Conservation (phyloP, 192 early-diverging fungal genomes). For the Bifiguratus adelaidae region DNA sequence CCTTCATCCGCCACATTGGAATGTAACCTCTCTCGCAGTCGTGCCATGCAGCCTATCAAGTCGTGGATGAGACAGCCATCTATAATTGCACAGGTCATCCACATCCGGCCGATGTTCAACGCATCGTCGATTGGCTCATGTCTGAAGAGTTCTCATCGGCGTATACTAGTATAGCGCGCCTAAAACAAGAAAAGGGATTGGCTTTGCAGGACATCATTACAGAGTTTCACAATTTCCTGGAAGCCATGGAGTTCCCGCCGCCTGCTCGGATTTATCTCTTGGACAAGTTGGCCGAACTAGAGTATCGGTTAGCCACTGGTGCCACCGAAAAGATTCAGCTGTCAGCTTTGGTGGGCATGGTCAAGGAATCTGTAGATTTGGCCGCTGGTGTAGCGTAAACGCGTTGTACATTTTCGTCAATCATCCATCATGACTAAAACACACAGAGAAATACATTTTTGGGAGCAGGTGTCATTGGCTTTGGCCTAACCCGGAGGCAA, state of each 20-base stretch:
- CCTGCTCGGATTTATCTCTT: slow-evolving; percentile 57
- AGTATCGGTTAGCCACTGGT: slow-evolving; percentile 81
- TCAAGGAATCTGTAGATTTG: slow-evolving; percentile 68
- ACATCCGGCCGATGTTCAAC: slow-evolving; percentile 74
- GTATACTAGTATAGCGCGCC: slow-evolving; percentile 51
- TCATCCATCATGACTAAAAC: no score
- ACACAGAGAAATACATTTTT: no score
- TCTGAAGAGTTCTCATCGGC: slow-evolving; percentile 78
- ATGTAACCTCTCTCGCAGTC: slow-evolving; percentile 19
- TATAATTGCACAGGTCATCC: slow-evolving; percentile 93
- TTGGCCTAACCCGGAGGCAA: slow-evolving; percentile 81
- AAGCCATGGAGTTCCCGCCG: slow-evolving; percentile 63
- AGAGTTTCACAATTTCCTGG: slow-evolving; percentile 57
- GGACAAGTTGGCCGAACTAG: slow-evolving; percentile 79
- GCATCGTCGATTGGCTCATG: slow-evolving; percentile 68
- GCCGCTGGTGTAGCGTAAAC: no score
- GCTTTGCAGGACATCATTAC: slow-evolving; percentile 88
- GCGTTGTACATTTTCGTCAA: no score
- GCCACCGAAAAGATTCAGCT: slow-evolving; percentile 84
- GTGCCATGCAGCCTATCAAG: slow-evolving; percentile 76
- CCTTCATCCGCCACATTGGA: slow-evolving; percentile 3
- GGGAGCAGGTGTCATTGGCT: no score
- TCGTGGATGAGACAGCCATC: slow-evolving; percentile 64
- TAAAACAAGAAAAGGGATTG: slow-evolving; percentile 79
- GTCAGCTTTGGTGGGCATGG: slow-evolving; percentile 76